Conservation (phyloP, 2,329 filamentous ascomycete genomes). For the Alternaria triticimaculans region DNA sequence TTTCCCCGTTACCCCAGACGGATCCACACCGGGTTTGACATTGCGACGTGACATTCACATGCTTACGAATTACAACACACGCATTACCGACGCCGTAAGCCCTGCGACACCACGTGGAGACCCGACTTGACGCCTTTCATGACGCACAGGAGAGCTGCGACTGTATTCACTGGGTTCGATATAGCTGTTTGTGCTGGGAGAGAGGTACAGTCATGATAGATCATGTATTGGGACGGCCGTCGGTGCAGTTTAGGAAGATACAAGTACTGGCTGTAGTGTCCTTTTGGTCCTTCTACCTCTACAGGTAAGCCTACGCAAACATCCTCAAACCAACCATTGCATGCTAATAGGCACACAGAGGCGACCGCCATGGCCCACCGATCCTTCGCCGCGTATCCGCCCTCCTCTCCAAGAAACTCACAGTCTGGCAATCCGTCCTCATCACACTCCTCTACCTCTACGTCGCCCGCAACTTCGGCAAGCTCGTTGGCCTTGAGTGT, state of each 20-base stretch:
- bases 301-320: conserved; percentile 61
- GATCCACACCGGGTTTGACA: conserved; percentile 1
- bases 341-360: conserved; percentile 60
- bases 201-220: conserved; percentile 58
- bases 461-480: conserved; percentile 89
- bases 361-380: conserved; percentile 87
- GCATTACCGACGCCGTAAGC: not conserved
- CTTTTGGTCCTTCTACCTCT: conserved; percentile 88
- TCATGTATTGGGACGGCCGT: conserved; percentile 90
- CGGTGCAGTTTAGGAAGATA: conserved; percentile 86
- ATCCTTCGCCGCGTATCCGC: conserved; percentile 73
- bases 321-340: not conserved
- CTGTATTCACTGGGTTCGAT: not conserved
- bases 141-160: conserved; percentile 8
- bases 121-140: conserved; percentile 20
- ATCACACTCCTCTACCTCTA: conserved; percentile 92
- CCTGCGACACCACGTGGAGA: conserved; percentile 1
- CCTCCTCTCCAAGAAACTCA: conserved; percentile 73
- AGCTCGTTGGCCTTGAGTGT: conserved; percentile 86
- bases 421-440: conserved; percentile 87
- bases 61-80: not conserved
- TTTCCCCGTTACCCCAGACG: conserved; percentile 7
- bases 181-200: not conserved
- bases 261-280: conserved; percentile 90
- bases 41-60: conserved; percentile 5